Percentiles rank a stretch among this genome's conserved stretches.
phyloP scores from a whole-genome alignment of 2,329 filamentous ascomycete genomes.

The Colletotrichum simmondsii region DNA sequence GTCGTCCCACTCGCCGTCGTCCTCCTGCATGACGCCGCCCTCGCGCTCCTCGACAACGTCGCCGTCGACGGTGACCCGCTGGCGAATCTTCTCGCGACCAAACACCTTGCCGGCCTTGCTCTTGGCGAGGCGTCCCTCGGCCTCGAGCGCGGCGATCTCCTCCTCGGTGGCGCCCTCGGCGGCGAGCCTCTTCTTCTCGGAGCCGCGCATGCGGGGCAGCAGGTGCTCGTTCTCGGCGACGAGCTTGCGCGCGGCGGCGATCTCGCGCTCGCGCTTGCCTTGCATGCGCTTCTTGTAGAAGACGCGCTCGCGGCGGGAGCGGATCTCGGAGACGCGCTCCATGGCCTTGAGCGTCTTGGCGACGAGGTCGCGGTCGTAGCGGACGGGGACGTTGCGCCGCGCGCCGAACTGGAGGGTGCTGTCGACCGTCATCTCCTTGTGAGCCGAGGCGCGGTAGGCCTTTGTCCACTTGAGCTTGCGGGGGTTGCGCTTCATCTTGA shows the following conservation, averaged over 20 bases:
- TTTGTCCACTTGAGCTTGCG: slow-evolving; percentile 98
- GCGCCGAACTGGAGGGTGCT: slow-evolving; percentile 91
- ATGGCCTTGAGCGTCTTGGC: slow-evolving; percentile 91
- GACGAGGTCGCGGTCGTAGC: slow-evolving; percentile 95
- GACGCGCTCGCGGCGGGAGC: slow-evolving; percentile 82
- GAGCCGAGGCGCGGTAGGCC: slow-evolving; percentile 85
- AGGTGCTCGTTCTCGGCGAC: slow-evolving; percentile 94
- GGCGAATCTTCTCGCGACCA: slow-evolving; percentile 53
- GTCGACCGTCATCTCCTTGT: slow-evolving; percentile 83
- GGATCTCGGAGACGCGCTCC: slow-evolving; percentile 89
- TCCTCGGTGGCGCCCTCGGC: slow-evolving; percentile 57
- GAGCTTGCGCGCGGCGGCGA: slow-evolving; percentile 84
- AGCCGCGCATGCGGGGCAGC: slow-evolving; percentile 77
- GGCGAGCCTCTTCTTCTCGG: slow-evolving; percentile 69
- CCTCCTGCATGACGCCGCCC: slow-evolving; percentile 35
- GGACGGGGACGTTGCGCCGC: slow-evolving; percentile 91
- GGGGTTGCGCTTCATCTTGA: slow-evolving; percentile 99
- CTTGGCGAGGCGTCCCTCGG: slow-evolving; percentile 43
- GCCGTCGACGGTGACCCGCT: slow-evolving; percentile 50
- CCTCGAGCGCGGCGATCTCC: slow-evolving; percentile 60
- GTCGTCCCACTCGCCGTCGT: slow-evolving; percentile 34
- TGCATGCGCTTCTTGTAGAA: slow-evolving; percentile 96
- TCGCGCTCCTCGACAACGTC: slow-evolving; percentile 44
- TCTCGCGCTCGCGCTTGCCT: slow-evolving; percentile 86
- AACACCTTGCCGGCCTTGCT: slow-evolving; percentile 51